Conservation (phyloP, 2,329 filamentous ascomycete genomes). For the Graphiopsis chlorocephala region DNA sequence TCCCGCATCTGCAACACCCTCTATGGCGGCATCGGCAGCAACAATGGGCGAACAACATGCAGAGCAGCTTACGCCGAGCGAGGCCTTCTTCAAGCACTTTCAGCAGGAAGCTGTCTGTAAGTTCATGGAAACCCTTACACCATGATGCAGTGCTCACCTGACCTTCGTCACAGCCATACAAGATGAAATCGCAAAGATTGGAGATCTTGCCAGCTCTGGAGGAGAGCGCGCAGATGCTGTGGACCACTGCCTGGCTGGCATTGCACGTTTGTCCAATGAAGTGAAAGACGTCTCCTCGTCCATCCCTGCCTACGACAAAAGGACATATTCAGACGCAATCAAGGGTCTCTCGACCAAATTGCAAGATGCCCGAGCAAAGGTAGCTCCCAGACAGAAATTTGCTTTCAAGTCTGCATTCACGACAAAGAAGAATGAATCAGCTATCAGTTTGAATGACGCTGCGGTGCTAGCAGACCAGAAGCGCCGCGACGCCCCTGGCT, state of each 20-base stretch:
- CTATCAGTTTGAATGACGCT: slow-evolving; percentile 56
- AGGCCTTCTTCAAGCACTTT: slow-evolving; percentile 83
- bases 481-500: slow-evolving; percentile 38
- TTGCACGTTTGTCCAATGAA: slow-evolving; percentile 76
- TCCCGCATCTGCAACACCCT: slow-evolving; percentile 7
- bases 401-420: slow-evolving; percentile 62
- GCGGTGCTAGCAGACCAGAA: slow-evolving; percentile 53
- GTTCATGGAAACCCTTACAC: slow-evolving; percentile 1
- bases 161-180: slow-evolving; percentile 62
- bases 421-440: slow-evolving; percentile 36
- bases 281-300: slow-evolving; percentile 80
- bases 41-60: slow-evolving; percentile 7
- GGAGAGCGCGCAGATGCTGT: slow-evolving; percentile 78
- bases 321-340: slow-evolving; percentile 79
- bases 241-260: slow-evolving; percentile 75
- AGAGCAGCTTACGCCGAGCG: slow-evolving; percentile 52
- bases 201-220: slow-evolving; percentile 59
- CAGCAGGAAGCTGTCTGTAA: slow-evolving; percentile 69
- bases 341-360: slow-evolving; percentile 78
- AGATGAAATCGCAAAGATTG: slow-evolving; percentile 69
- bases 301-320: slow-evolving; percentile 85
- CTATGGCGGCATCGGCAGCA: slow-evolving; percentile 6
- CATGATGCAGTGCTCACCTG: slow-evolving; percentile 3
- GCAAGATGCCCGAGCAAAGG: slow-evolving; percentile 63
- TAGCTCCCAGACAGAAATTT: slow-evolving; percentile 76